Conservation (phyloP, 129 eudicot genomes). For the Saposhnikovia divaricata region DNA sequence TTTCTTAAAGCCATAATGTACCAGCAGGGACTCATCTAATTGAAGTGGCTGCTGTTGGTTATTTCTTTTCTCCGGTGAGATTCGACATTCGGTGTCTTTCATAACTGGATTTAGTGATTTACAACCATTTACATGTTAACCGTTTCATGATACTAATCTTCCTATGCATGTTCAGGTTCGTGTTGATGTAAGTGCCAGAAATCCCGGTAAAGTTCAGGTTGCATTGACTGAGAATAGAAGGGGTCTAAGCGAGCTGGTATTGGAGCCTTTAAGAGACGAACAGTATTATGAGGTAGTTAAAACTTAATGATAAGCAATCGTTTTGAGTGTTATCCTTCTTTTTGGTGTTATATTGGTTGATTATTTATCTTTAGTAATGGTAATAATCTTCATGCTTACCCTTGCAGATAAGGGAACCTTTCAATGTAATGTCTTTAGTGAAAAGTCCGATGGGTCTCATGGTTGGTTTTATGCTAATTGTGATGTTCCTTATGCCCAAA, state of each 20-base stretch:
- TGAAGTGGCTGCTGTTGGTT: constrained; percentile 86
- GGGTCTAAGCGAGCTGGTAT: constrained; percentile 73
- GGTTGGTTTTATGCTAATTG: constrained; percentile 91
- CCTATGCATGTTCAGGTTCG: constrained; percentile 45
- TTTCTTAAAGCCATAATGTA: constrained; percentile 68
- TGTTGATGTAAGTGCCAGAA: constrained; percentile 96
- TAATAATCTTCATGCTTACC: neutral
- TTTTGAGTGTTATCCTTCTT: neutral
- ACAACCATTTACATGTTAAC: neutral
- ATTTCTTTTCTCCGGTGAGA: constrained; percentile 90
- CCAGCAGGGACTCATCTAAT: constrained; percentile 97
- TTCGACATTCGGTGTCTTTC: neutral
- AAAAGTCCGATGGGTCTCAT: constrained; percentile 98
- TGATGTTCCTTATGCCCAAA: constrained; percentile 92
- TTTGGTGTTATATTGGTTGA: neutral
- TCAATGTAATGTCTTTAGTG: constrained; percentile 63
- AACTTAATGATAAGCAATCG: neutral
- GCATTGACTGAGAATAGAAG: constrained; percentile 87
- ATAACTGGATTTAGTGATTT: neutral
- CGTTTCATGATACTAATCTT: neutral
- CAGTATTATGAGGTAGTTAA: constrained; percentile 74
- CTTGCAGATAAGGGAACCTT: constrained; percentile 85
- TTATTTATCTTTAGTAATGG: neutral
- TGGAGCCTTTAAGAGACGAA: constrained; percentile 95
- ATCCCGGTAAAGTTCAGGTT: constrained; percentile 97